Base-by-base conservation (phyloP, 2,329 filamentous ascomycete genomes). In the Fusarium dlaminii region DNA sequence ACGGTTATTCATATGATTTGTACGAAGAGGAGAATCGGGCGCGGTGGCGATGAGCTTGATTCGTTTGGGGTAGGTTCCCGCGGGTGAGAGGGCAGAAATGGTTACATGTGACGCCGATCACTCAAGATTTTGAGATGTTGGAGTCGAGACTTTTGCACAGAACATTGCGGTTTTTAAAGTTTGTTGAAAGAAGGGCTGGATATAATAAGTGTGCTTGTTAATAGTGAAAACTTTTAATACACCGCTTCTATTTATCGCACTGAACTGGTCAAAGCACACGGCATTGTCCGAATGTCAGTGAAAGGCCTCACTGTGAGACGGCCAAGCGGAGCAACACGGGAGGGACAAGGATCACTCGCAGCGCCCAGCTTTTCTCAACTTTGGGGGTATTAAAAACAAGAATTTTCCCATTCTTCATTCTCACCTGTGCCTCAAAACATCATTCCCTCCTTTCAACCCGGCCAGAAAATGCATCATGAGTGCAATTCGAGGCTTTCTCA, bases 21-120 rank as follows among this genome's bases (percentile, higher is more conserved):
- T 82, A 83, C 40, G 79, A 84, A 9, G 27, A 66, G 7, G 72
- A 78, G 66, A 78, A 66, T n/a, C 11, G 15, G 40, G 56, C 57
- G 30, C 76, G 74, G 24, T 78, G 78, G 77, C 22, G 34, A 70
- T 49, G 49, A 54, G 51, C 40, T 48, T 54, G 39, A 27, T 36
- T 57, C 32, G 22, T 20, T 48, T 37, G 34, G 42, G n/a, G 36
- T 27, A 27, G 34, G 32, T 17, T n/a, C 45, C 39, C 32, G 66
- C 56, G 42, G 64, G 56, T n/a, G 29, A 24, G 45, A 63, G 32
- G 55, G 42, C 63, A 48, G 13, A 40, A 67, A 42, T 60, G n/a
- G 48, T 64, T 55, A 43, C 66, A 69, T 56, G 49, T 56, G 54
- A 68, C 13, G 66, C 49, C 42, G 65, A 68, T 68, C 66, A 39